Conservation (phyloP, 257 asterid genomes). For the Solanum dulcamara region DNA sequence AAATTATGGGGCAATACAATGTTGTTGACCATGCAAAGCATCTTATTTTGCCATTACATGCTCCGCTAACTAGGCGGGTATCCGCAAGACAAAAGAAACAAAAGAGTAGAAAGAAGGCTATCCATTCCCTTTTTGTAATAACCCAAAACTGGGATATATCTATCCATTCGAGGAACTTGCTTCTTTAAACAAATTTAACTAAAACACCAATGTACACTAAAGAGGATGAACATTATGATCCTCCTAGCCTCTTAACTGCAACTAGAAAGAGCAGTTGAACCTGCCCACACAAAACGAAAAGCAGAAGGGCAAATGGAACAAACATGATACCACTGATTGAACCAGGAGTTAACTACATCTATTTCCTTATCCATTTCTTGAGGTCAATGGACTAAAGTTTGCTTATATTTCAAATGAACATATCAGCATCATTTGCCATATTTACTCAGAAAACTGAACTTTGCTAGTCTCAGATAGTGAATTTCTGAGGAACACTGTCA, state of each 20-base stretch:
- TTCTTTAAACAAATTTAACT: neutral
- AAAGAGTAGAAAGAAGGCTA: neutral
- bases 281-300: neutral
- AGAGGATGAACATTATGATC: neutral
- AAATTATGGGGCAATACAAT: neutral
- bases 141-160: neutral
- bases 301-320: neutral
- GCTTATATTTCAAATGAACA: neutral
- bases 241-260: neutral
- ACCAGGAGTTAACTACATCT: neutral
- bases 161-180: neutral
- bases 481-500: slow-evolving; percentile 68
- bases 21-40: neutral
- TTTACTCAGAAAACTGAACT: neutral
- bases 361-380: neutral
- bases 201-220: neutral
- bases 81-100: neutral
- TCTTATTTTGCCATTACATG: neutral
- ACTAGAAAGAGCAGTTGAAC: neutral
- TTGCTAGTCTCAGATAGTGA: slow-evolving; percentile 41
- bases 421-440: neutral
- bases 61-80: neutral
- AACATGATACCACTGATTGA: neutral
- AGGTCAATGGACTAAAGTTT: neutral
- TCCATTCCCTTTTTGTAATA: neutral